A percentile compares a stretch with the other conserved stretches of the same genome.
These are phyloP conservation scores for Catharanthus roseus DNA, from an alignment of 257 asterid species.

Conservation along the genomic window DNA sequence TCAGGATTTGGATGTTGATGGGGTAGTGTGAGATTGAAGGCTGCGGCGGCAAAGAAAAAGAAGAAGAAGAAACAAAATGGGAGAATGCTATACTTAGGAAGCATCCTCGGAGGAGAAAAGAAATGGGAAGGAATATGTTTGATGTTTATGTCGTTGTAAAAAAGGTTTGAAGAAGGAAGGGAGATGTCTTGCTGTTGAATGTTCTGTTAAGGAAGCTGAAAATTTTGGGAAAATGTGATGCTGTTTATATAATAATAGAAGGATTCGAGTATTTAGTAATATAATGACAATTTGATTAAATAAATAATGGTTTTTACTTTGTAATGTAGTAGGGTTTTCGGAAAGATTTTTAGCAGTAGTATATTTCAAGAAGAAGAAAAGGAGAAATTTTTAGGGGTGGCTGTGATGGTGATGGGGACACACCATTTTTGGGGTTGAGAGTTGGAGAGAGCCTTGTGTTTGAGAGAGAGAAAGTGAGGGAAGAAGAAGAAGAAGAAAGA, in stretches of 20 bases:
- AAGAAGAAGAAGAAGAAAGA: background rate
- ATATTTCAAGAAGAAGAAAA: constrained; percentile 21
- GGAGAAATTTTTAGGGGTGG: constrained; percentile 25
- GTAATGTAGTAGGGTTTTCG: too few relatives aligned
- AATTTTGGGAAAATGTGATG: constrained; percentile 33
- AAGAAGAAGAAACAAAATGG: constrained; percentile 33
- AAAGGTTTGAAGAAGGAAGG: constrained; percentile 31
- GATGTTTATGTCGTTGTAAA: constrained; percentile 12
- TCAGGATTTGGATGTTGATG: constrained; percentile 97
- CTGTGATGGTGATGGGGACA: too few relatives aligned
- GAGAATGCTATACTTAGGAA: constrained; percentile 34
- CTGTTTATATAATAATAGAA: constrained; percentile 30
- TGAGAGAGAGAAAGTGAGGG: background rate
- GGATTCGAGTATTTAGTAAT: constrained; percentile 8
- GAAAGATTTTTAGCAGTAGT: too few relatives aligned
- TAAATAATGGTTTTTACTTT: constrained; percentile 1
- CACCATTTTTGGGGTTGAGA: constrained; percentile 8
- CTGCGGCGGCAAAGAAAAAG: constrained; percentile 12
- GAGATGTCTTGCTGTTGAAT: constrained; percentile 37
- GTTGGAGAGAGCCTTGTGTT: background rate
- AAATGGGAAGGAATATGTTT: constrained; percentile 16
- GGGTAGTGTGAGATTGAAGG: constrained; percentile 67
- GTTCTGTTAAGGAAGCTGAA: constrained; percentile 23
- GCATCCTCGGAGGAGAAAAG: constrained; percentile 40
- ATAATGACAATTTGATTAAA: constrained; percentile 4